Evolutionary conservation across 345 rosid species (phyloP), one percentile per base, ranked within the genome.

Genomic region (Odontarrhena argentea): DNA sequence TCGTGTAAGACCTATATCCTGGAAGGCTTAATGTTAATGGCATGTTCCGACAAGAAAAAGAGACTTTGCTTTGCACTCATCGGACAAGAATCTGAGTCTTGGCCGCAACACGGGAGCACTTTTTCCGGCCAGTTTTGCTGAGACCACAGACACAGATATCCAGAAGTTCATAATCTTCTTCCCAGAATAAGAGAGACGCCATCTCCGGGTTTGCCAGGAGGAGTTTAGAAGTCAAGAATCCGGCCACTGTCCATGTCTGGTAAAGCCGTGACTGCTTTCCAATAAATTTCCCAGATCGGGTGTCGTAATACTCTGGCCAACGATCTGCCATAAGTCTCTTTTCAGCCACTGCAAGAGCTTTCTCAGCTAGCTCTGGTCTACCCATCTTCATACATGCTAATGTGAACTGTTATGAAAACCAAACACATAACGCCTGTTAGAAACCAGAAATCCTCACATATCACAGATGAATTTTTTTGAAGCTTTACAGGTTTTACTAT

Each of bases 321-420:
- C 62, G 83, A 67, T 94, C 99, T 3, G 12, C 76, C 42, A 67
- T 40, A 1, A 94, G 97, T 79, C 82, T 84, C 80, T 88, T 83
- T 79, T 94, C 97, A 6, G 96, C 97, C 73, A 83, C 11, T 44
- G 79, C 81, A 70, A 90, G 78, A 15, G 97, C 97, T 77, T 85
- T 90, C 74, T 84, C 77, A 18, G 99, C 97, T 67, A 94, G 74
- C 58, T 88, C 96, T 13, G 70, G 54, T 60, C 88, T 76, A 22
- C 82, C 84, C 99, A 94, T 88, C 86, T 94, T 94, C 80, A 91
- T 84, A 83, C 99, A 94, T 67, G 96, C 97, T 77, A 91, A 82
- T 1, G 99, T 90, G 78, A 94, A 94, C 99, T 94, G 84, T 48
- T 2, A 7, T 3, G 5, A 59, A 76, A 57, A 35, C 35, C 30